Evolutionary conservation across 164 flowering plant species (phyloP).

Genomic region (Magnolia officinalis): DNA sequence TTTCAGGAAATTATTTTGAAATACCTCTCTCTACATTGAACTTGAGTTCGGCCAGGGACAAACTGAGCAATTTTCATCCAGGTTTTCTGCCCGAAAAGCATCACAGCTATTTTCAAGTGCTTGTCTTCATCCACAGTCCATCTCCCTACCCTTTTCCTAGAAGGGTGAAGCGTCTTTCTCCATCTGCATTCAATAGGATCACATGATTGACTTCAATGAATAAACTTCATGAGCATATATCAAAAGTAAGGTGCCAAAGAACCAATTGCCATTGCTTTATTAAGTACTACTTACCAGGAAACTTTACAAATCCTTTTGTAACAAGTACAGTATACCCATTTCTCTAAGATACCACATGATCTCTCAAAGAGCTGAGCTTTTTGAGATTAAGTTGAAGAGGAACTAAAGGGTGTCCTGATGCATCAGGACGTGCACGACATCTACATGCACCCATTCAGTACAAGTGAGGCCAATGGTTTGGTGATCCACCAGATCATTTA

Average conservation of each 20-base stretch:
- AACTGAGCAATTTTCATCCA: slow-evolving; percentile 76
- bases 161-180: slow-evolving; percentile 75
- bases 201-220: neutral
- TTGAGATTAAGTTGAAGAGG: no score
- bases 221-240: neutral
- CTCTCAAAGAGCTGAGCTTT: no score
- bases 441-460: neutral
- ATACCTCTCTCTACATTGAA: slow-evolving; percentile 95
- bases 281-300: neutral
- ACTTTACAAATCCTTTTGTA: neutral
- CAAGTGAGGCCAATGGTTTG: neutral
- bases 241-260: neutral
- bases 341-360: no score
- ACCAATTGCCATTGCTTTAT: neutral
- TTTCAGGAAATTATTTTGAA: neutral
- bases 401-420: no score
- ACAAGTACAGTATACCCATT: neutral
- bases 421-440: no score
- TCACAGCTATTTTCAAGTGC: slow-evolving; percentile 71
- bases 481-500: neutral
- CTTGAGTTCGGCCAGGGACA: slow-evolving; percentile 84
- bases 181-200: slow-evolving; percentile 48
- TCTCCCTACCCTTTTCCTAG: slow-evolving; percentile 55
- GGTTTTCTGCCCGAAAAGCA: slow-evolving; percentile 67
- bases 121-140: slow-evolving; percentile 83